Base-by-base conservation (phyloP, 768 basidiomycete genomes). In the Tylopilus plumbeoviolaceoides region DNA sequence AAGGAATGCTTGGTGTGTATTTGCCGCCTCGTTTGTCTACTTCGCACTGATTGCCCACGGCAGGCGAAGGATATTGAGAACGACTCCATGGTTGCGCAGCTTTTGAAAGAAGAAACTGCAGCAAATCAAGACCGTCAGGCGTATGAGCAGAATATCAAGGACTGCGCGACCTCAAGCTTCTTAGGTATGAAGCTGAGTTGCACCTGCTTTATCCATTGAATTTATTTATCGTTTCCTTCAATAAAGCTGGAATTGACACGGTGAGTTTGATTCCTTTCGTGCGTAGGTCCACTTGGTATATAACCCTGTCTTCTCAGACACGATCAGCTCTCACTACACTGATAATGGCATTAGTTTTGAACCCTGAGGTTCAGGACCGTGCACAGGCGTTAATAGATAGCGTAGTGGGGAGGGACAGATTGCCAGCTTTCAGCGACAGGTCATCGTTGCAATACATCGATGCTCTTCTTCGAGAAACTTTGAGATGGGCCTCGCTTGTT, bases 81-180 rank as follows among this genome's bases (percentile, higher is more conserved):
- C 15, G 43, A 58, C 11, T 66, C 64, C 15, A 59, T 63, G 45
- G 67, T 60, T 4, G 58, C 61, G 5, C 59, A 63, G n/a, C 36
- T 54, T 23, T 47, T 63, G 43, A 30, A 31, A 10, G 54, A 50
- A 9, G 55, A 53, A 14, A 15, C 36, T 14, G 17, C 27, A 1
- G 17, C 15, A 7, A 7, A 4, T 31, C 18, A 35, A 51, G 52
- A 55, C 35, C 55, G 38, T 9, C 47, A 15, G 33, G 38, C 27
- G 12, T 52, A 58, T 21, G 63, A 67, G 23, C 61, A 58, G 41
- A 44, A 42, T 15, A 59, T 65, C 18, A 58, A 58, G 50, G 58
- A 59, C 40, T 48, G 39, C 7, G 58, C 63, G 9, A 49, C 48
- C 5, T 58, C 66, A 8, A 44, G 36, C 41, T 63, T 67, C 48